Percentiles rank a stretch among this genome's conserved stretches.
phyloP scores from a whole-genome alignment of 306 rosid species.

The Cicer arietinum region DNA sequence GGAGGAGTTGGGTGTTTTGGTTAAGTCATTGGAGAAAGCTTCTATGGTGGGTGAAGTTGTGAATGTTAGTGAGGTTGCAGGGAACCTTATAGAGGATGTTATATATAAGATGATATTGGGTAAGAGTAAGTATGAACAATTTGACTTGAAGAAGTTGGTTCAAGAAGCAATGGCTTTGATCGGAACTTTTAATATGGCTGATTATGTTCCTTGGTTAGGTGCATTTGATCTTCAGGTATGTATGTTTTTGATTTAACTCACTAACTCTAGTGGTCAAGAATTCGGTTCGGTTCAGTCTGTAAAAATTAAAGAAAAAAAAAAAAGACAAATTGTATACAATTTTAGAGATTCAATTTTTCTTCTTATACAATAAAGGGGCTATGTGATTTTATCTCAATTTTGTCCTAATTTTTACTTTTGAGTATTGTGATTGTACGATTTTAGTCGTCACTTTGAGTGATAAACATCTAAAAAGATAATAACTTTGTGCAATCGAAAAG shows the following conservation, averaged over 20 bases:
- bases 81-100: not conserved
- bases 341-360: no score
- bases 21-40: not conserved
- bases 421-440: no score
- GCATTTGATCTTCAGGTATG: conserved; percentile 38
- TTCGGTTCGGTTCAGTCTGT: no score
- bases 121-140: not conserved
- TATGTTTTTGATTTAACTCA: not conserved
- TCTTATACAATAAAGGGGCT: no score
- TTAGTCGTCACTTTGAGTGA: no score
- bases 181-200: conserved; percentile 33
- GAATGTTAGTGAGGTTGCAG: conserved; percentile 9
- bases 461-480: no score
- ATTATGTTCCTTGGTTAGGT: conserved; percentile 30
- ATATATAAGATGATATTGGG: conserved; percentile 35
- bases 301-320: no score
- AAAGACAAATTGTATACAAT: no score
- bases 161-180: not conserved
- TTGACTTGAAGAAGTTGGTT: conserved; percentile 15
- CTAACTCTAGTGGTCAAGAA: no score
- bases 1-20: not conserved
- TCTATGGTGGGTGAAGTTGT: not conserved
- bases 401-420: no score
- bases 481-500: no score
- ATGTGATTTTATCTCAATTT: no score